These are phyloP conservation scores for Ampelocalamus luodianensis DNA, from an alignment of 176 grass and related monocot species.

Conservation along the genomic window DNA sequence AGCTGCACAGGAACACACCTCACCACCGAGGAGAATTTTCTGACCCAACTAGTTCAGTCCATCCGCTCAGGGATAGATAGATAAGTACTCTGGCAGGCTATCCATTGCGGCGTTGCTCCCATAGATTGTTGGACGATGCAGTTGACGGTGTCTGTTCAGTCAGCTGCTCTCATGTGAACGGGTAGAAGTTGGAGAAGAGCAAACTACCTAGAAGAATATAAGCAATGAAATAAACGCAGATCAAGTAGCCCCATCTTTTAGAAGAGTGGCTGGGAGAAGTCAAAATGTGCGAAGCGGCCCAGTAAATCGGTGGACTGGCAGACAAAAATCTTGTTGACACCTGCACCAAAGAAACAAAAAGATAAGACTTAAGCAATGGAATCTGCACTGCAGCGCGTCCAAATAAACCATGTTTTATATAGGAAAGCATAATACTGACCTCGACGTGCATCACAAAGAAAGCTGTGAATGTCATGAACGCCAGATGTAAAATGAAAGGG, in stretches of 20 bases:
- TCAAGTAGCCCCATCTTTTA: conserved; percentile 74
- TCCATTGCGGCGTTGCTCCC: background rate
- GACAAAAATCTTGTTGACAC: conserved; percentile 85
- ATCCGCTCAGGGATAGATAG: background rate
- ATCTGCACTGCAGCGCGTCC: background rate
- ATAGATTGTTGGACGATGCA: background rate
- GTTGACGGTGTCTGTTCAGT: background rate
- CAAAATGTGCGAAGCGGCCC: conserved; percentile 65
- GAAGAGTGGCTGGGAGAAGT: conserved; percentile 36
- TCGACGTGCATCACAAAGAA: conserved; percentile 95
- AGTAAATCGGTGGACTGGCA: conserved; percentile 81
- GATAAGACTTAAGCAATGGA: background rate
- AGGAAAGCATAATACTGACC: conserved; percentile 51
- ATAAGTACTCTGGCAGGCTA: background rate
- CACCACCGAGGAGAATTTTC: background rate
- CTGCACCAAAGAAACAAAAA: conserved; percentile 39
- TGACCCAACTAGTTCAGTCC: background rate
- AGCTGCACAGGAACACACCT: background rate
- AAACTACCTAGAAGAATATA: conserved; percentile 86
- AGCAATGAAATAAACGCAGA: conserved; percentile 73
- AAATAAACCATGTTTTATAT: background rate
- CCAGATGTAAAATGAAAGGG: conserved; percentile 87
- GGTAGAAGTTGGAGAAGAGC: conserved; percentile 93
- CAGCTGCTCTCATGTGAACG: conserved; percentile 69
- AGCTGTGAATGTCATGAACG: conserved; percentile 75